A percentile compares a stretch with the other conserved stretches of the same genome.
These are phyloP conservation scores for Wickerhamiella parazyma DNA, from an alignment of 805 yeast species.

Conservation along the genomic window DNA sequence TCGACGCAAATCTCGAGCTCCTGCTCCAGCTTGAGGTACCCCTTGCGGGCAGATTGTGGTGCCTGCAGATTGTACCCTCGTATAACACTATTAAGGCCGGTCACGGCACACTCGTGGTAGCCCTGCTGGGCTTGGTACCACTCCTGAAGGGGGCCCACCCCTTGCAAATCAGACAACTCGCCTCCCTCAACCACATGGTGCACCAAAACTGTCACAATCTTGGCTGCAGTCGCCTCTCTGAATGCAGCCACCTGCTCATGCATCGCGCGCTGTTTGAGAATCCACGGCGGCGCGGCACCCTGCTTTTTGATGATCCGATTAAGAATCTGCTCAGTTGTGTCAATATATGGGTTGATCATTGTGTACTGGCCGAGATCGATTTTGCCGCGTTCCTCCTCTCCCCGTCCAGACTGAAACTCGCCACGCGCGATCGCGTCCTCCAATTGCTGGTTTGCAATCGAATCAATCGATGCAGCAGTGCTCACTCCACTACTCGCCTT, in stretches of 20 bases:
- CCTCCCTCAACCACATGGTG: conserved; percentile 12
- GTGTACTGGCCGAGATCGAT: conserved; percentile 27
- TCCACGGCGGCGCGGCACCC: conserved; percentile 82
- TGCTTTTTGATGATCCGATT: conserved; percentile 61
- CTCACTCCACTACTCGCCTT: conserved; percentile 13
- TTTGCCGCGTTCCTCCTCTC: conserved; percentile 46
- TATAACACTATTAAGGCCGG: conserved; percentile 34
- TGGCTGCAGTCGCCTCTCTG: conserved; percentile 27
- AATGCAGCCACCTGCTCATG: conserved; percentile 35
- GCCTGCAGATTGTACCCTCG: conserved; percentile 53
- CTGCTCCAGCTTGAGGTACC: conserved; percentile 34
- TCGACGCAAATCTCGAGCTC: conserved; percentile 33
- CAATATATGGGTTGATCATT: conserved; percentile 42
- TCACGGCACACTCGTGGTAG: conserved; percentile 28
- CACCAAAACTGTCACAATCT: conserved; percentile 22
- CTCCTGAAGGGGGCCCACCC: conserved; percentile 8
- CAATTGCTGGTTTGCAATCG: conserved; percentile 62
- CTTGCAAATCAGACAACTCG: conserved; percentile 1
- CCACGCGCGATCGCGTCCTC: conserved; percentile 65
- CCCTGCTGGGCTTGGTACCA: conserved; percentile 30
- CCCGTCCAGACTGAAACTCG: conserved; percentile 46
- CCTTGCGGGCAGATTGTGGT: conserved; percentile 43
- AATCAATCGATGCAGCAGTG: conserved; percentile 30
- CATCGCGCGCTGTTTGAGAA: conserved; percentile 57
- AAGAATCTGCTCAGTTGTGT: conserved; percentile 61